phyloP scores from a whole-genome alignment of 2,329 filamentous ascomycete species.

The Colletotrichum caudatum region DNA sequence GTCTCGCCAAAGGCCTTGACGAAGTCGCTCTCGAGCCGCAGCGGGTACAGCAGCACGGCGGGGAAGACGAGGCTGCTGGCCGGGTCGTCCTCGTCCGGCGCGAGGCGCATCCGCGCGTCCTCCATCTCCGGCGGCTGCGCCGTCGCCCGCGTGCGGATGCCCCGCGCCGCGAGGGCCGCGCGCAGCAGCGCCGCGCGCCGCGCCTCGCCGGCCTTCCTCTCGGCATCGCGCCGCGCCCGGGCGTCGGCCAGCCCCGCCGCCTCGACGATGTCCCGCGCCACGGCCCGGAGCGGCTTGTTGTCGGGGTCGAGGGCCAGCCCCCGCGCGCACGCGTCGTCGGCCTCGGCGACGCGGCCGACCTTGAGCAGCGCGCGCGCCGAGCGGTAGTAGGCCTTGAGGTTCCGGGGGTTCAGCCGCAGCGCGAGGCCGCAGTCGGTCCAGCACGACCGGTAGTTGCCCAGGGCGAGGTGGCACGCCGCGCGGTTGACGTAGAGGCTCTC shows the following conservation, averaged over 20 bases:
- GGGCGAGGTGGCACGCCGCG: constrained; percentile 87
- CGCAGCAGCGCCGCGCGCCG: constrained; percentile 71
- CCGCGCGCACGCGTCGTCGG: constrained; percentile 80
- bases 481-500: constrained; percentile 88
- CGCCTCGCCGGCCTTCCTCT: constrained; percentile 66
- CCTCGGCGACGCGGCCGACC: constrained; percentile 82
- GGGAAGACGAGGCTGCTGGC: constrained; percentile 81
- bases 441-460: constrained; percentile 89
- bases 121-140: constrained; percentile 85
- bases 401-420: constrained; percentile 80
- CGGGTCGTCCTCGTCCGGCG: constrained; percentile 79
- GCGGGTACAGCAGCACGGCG: constrained; percentile 85
- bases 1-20: constrained; percentile 88
- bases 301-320: constrained; percentile 78
- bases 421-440: constrained; percentile 86
- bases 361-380: constrained; percentile 82
- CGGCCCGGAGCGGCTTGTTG: constrained; percentile 74
- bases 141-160: constrained; percentile 76
- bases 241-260: constrained; percentile 68
- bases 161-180: constrained; percentile 75
- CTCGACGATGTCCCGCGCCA: constrained; percentile 73
- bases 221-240: constrained; percentile 66
- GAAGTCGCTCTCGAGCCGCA: constrained; percentile 86
- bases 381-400: constrained; percentile 93
- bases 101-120: constrained; percentile 79